Evolutionary conservation across 2,329 filamentous ascomycete genomes (phyloP), one percentile per base, ranked within the genome.

Genomic region (Huntiella decipiens): DNA sequence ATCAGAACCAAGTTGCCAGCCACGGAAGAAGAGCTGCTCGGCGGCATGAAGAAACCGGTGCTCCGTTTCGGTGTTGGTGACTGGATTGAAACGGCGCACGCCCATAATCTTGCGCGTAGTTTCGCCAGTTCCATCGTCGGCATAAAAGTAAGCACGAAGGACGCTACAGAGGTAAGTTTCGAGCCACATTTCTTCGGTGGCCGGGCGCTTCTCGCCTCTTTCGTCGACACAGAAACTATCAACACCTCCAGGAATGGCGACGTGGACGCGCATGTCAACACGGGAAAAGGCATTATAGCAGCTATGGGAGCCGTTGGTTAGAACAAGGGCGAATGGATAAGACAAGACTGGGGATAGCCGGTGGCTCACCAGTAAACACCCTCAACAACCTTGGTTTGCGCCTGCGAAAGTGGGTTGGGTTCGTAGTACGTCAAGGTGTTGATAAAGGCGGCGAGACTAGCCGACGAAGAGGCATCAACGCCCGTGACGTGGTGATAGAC

Each of bases 251-350:
- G 91, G 91, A 52, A 98, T 96, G 53, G 87, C 88, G 50, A 98
- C 88, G 58, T 96, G 87, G 10, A 98, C 88, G 51, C 91, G 85
- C 91, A 98, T 98, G 58, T 98, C 91, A 45, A 96, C 72, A 52
- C 92, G 77, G 4, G 91, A 96, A 62, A 98, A 95, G 53, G 91
- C 91, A 83, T 98, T 98, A 71, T 98, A 98, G 64, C 91, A 98
- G 65, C 68, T 72, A 5, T 10, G 32, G 15, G 15, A 28, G 22
- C 15, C 10, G 17, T 12, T 13, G 16, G n/a, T 10, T 10, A 36
- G 16, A 39, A 38, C 11, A 12, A 33, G 12, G 16, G 41, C 16
- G 36, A 33, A 34, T 33, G 34, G 4, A 16, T 13, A 33, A 11
- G 17, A 16, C 12, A 7, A 34, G 22, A 11, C 12, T 34, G 10